Evolutionary conservation across 306 rosid species (phyloP).

Genomic region (Erythrophleum fordii): DNA sequence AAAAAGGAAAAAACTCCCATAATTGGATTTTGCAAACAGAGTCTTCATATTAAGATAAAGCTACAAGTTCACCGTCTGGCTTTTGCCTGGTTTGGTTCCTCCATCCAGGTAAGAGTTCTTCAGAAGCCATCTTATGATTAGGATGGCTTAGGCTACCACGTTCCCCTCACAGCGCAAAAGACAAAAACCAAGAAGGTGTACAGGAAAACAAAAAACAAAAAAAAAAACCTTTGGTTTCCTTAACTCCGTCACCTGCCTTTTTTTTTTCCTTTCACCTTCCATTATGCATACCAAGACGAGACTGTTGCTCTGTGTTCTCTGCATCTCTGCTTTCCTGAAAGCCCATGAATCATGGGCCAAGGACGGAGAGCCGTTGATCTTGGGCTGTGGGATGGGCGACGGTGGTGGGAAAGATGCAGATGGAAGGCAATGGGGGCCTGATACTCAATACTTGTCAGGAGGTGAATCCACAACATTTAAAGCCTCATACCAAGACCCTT

Average conservation of each 20-base stretch:
- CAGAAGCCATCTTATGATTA: neutral
- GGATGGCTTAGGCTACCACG: neutral
- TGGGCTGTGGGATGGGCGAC: constrained; percentile 45
- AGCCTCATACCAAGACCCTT: constrained; percentile 59
- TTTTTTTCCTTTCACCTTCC: neutral
- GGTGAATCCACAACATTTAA: constrained; percentile 22
- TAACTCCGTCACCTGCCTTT: too few species aligned
- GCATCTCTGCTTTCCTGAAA: constrained; percentile 19
- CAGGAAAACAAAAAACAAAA: constrained; percentile 19
- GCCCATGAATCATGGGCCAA: neutral
- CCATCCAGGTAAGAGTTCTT: constrained; percentile 43
- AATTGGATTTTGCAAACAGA: neutral
- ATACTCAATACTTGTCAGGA: constrained; percentile 36
- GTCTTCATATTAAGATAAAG: neutral
- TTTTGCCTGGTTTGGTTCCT: constrained; percentile 47
- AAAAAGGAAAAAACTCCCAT: neutral
- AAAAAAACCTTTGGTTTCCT: too few species aligned
- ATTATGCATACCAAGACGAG: neutral
- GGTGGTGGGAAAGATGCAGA: constrained; percentile 51
- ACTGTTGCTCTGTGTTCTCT: neutral
- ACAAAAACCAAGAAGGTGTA: constrained; percentile 21
- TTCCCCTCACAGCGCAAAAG: neutral
- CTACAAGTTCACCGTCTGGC: neutral
- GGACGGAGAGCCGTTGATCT: constrained; percentile 13
- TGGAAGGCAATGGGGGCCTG: constrained; percentile 54